Percentiles rank a stretch among this genome's conserved stretches.
phyloP scores from a whole-genome alignment of 768 basidiomycete genomes.

The Sporobolomyces phaffii region DNA sequence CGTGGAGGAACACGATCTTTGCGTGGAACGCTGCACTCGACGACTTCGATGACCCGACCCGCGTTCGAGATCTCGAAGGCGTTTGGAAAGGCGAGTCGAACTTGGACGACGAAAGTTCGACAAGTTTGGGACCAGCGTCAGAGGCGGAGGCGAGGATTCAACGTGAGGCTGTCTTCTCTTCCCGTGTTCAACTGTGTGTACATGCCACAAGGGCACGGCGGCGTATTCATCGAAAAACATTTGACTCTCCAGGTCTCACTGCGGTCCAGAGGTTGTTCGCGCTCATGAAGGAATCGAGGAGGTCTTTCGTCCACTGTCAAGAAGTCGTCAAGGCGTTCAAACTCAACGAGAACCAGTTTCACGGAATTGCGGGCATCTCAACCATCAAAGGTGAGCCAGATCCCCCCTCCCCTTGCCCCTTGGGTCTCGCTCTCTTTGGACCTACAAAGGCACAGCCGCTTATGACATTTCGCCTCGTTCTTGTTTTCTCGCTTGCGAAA shows the following conservation, averaged over 20 bases:
- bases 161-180: not conserved
- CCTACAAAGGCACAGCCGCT: no score
- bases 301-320: constrained; percentile 27
- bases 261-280: constrained; percentile 31
- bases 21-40: no score
- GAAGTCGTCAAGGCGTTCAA: constrained; percentile 20
- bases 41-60: not conserved
- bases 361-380: not conserved
- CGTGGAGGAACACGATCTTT: constrained; percentile 24
- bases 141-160: not conserved
- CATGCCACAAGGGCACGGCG: no score
- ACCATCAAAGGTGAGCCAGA: constrained; percentile 7
- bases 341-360: constrained; percentile 11
- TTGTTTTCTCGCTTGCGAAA: no score
- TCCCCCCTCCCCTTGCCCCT: not conserved
- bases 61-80: not conserved
- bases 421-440: not conserved
- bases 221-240: no score
- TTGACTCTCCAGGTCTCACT: constrained; percentile 24
- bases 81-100: constrained; percentile 7
- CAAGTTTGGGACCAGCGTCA: constrained; percentile 12
- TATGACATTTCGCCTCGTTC: no score
- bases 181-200: not conserved
- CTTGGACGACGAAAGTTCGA: not conserved
- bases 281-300: constrained; percentile 15